Evolutionary conservation across 2,329 filamentous ascomycete species (phyloP).

Genomic region (Claviceps sorghi): DNA sequence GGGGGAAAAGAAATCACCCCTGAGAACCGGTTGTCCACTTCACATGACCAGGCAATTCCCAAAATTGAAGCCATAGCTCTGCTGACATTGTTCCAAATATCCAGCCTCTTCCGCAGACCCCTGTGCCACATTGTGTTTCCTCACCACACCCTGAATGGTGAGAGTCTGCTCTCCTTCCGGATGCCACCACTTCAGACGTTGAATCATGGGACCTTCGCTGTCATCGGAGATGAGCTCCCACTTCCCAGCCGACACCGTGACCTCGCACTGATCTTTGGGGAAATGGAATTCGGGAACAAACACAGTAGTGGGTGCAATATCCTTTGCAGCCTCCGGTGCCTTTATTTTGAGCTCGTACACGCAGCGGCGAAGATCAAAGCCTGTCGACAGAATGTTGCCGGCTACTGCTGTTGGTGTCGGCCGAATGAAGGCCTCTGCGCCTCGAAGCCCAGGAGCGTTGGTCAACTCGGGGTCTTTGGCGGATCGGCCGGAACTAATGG

Average conservation of each 20-base stretch:
- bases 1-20: not conserved
- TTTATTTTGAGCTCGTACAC: constrained; percentile 59
- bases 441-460: constrained; percentile 62
- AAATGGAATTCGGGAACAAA: constrained; percentile 91
- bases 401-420: constrained; percentile 65
- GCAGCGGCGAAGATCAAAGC: constrained; percentile 71
- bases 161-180: constrained; percentile 69
- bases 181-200: constrained; percentile 87
- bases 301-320: constrained; percentile 61
- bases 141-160: constrained; percentile 58
- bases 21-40: not conserved
- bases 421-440: constrained; percentile 83
- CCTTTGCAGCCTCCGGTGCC: constrained; percentile 40
- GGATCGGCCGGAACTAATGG: constrained; percentile 44
- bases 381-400: constrained; percentile 55
- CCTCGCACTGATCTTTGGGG: constrained; percentile 53
- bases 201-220: constrained; percentile 51
- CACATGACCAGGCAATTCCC: constrained; percentile 40
- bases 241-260: constrained; percentile 72
- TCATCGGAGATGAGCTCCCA: constrained; percentile 74
- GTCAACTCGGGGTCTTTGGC: constrained; percentile 41
- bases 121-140: constrained; percentile 41
- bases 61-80: constrained; percentile 29
- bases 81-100: constrained; percentile 58
- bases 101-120: constrained; percentile 57